Base-by-base conservation (phyloP, 129 eudicot genomes). In the Deinandra increscens region DNA sequence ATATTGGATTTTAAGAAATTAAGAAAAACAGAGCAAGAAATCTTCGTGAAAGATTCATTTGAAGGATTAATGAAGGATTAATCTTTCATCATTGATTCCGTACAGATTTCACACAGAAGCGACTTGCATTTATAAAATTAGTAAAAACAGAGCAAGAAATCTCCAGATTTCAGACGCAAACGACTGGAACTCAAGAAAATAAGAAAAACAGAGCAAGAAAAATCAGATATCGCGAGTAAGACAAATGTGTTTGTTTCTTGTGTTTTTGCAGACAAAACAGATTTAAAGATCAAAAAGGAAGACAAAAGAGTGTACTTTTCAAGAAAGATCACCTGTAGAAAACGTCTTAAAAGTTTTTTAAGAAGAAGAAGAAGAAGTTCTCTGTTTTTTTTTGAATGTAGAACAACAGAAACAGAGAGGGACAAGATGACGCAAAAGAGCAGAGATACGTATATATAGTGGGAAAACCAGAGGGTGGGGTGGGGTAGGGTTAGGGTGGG, bases 311-410 rank as follows among this genome's bases (percentile, higher is more conserved):
- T 73, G 39, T 58, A 69, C 46, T 46, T 87, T 73, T 82, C 77
- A 61, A 77, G 79, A 75, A 79, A 85, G 84, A 84, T 68, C 80
- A 88, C 96, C 85, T 89, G 76, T 22, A 23, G 76, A 69, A 60
- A 48, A 20, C 29, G 19, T 8, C 26, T 66, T n/a, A 34, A 46
- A 53, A 71, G 1, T 26, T 26, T 26, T 26, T n/a, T n/a, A n/a
- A n/a, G n/a, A n/a, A n/a, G 31, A 3, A 3, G 31, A 26, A 26
- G 31, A 26, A 1, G 31, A 26, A 26, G 54, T n/a, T 31, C 56
- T 51, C 41, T 48, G 18, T 48, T 22, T 48, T 22, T 38, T 34
- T 73, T 7, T 66, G 79, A 49, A 49, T 73, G 34, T 46, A 43
- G 65, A 58, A 68, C 68, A 23, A 69, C 20, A 26, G 61, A 42